Base-by-base conservation (phyloP, 352 stramenopile species). In the Saprolegnia parasitica region DNA sequence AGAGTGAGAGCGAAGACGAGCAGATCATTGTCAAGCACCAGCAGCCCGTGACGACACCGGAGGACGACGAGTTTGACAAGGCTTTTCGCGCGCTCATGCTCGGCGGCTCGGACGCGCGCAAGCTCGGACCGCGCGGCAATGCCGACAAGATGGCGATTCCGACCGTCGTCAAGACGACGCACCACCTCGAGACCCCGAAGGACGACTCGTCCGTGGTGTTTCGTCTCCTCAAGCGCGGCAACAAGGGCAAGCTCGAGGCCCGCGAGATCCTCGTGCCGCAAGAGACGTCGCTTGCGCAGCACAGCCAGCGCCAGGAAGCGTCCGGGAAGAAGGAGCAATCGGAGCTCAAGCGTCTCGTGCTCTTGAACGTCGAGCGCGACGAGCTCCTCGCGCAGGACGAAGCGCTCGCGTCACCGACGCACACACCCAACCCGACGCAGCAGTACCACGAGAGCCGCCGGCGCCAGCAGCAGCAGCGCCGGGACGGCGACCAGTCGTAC, bases 211-310 rank as follows among this genome's bases (percentile, higher is more conserved):
- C 76, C 35, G 85, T 96, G 20, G 78, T 90, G 32, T 98, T 98
- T 72, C 95, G 97, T 35, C 87, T 99, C 71, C 74, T 99, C 8
- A 97, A 97, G 68, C 93, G 96, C 56, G 96, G 96, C 21, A 98
- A 97, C 78, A 98, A 98, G 78, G 96, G 96, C 71, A 98, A 98
- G 71, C 84, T 98, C 64, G 96, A 99, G 71, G 91, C 96, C 0
- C 95, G 96, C 26, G 79, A 95, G 56, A 74, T 99, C 49, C 68
- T 98, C 18, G 94, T 99, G 18, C 95, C 96, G 0, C 87, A 90
- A 55, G 86, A 86, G 35, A 98, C 95, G 23, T 98, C 94, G 56
- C 77, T 99, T 42, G 96, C 95, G 8, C 84, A 92, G 72, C 88
- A 96, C 71, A 91, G 88, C 62, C 83, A 91, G 56, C 87, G 86